phyloP scores from a whole-genome alignment of 2,329 filamentous ascomycete genomes.

The Xylariales sp. region DNA sequence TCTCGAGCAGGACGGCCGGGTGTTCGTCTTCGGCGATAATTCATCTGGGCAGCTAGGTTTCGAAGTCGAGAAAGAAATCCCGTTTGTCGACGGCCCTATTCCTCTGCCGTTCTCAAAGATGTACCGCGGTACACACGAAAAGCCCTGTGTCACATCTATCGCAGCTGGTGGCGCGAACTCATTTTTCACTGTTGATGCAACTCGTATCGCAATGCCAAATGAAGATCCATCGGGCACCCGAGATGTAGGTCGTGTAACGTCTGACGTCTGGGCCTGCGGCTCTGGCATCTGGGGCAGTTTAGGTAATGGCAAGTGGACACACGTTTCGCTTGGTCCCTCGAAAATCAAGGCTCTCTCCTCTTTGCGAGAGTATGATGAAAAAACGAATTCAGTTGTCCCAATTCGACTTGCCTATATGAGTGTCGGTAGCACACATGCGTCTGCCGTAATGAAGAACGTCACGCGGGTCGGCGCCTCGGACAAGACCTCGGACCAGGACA shows the following conservation, averaged over 20 bases:
- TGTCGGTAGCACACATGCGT: slow-evolving; percentile 82
- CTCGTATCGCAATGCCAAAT: slow-evolving; percentile 59
- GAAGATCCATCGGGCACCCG: slow-evolving; percentile 55
- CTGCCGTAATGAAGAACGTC: slow-evolving; percentile 85
- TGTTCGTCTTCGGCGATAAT: slow-evolving; percentile 94
- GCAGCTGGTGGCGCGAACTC: slow-evolving; percentile 88
- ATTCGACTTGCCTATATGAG: slow-evolving; percentile 81
- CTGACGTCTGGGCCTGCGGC: slow-evolving; percentile 89
- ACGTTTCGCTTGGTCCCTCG: slow-evolving; percentile 79
- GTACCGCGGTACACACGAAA: slow-evolving; percentile 73
- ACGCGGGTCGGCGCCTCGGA: slow-evolving; percentile 70
- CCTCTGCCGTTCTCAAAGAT: slow-evolving; percentile 77
- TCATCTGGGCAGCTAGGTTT: slow-evolving; percentile 91
- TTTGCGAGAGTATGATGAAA: slow-evolving; percentile 88
- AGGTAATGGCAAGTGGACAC: slow-evolving; percentile 89
- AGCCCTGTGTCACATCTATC: slow-evolving; percentile 78
- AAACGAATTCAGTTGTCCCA: slow-evolving; percentile 72
- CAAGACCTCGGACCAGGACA: slow-evolving; percentile 71
- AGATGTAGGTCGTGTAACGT: slow-evolving; percentile 67
- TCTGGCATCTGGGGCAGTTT: slow-evolving; percentile 85
- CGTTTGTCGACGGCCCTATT: slow-evolving; percentile 75
- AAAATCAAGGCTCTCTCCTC: slow-evolving; percentile 87
- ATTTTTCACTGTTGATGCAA: slow-evolving; percentile 87
- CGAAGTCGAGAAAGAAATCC: slow-evolving; percentile 70
- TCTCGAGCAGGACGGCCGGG: slow-evolving; percentile 77